Conservation (phyloP, 805 yeast species). For the Nakazawaea holstii region DNA sequence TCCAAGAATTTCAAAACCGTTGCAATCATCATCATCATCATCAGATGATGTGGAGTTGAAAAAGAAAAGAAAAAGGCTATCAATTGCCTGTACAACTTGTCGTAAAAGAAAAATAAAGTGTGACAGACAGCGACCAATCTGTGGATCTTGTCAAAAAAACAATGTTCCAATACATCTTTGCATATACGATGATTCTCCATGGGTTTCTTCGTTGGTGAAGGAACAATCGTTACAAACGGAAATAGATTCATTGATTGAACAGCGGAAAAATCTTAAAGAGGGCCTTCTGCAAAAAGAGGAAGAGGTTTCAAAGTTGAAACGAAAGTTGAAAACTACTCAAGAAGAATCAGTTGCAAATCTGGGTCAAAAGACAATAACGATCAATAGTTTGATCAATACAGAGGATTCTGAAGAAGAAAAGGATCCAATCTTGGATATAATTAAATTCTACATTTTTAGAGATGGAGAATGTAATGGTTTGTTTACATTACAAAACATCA, state of each 20-base stretch:
- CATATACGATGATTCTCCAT: constrained; percentile 17
- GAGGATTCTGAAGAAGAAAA: not conserved
- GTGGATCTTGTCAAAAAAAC: constrained; percentile 30
- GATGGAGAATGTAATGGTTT: not conserved
- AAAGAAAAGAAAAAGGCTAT: constrained; percentile 39
- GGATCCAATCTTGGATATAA: no score
- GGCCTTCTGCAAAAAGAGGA: not conserved
- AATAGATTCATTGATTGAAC: constrained; percentile 7
- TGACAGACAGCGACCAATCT: constrained; percentile 30
- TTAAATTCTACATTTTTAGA: no score
- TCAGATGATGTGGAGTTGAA: constrained; percentile 19
- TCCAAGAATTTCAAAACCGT: no score
- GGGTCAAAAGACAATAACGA: not conserved
- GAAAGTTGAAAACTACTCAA: not conserved
- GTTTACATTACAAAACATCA: constrained; percentile 1
- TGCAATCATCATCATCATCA: not conserved
- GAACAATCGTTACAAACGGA: constrained; percentile 9
- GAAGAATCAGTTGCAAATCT: not conserved
- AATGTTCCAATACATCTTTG: constrained; percentile 20
- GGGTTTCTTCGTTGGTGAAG: constrained; percentile 12
- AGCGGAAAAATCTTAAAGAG: constrained; percentile 4
- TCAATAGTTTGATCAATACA: constrained; percentile 1
- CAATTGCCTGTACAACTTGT: constrained; percentile 38
- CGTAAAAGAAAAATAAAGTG: constrained; percentile 35
- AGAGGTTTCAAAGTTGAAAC: not conserved